Conservation (phyloP, 805 yeast genomes). For the Starmerella bacillaris region DNA sequence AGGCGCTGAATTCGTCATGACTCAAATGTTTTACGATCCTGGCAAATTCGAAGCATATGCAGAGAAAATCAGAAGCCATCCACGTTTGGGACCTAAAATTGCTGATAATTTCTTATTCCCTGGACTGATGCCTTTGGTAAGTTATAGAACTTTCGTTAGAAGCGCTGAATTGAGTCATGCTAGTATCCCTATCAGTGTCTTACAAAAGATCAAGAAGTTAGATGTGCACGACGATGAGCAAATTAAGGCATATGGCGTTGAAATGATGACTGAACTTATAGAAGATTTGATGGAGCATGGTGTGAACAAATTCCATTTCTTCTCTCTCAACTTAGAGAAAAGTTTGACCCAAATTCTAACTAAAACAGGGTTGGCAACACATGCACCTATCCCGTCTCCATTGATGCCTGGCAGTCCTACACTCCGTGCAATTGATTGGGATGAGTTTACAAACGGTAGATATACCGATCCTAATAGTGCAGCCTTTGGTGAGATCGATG, state of each 20-base stretch:
- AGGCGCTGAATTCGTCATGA: constrained; percentile 84
- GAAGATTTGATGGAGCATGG: constrained; percentile 47
- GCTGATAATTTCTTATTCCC: constrained; percentile 74
- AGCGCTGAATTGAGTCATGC: constrained; percentile 88
- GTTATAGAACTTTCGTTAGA: constrained; percentile 78
- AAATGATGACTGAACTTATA: constrained; percentile 60
- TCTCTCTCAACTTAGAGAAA: constrained; percentile 80
- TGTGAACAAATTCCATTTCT: constrained; percentile 77
- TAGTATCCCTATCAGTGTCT: constrained; percentile 54
- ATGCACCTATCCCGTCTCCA: constrained; percentile 1
- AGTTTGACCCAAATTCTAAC: constrained; percentile 74
- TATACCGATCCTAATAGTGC: constrained; percentile 91
- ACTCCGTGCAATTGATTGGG: constrained; percentile 66
- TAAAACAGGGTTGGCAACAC: constrained; percentile 30
- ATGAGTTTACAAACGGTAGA: constrained; percentile 90
- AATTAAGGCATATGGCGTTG: constrained; percentile 72
- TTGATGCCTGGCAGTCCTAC: constrained; percentile 13
- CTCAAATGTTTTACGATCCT: constrained; percentile 85
- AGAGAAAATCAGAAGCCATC: constrained; percentile 35
- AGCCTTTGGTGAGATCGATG: constrained; percentile 95
- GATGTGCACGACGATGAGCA: constrained; percentile 84
- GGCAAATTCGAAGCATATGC: constrained; percentile 68
- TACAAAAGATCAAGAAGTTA: constrained; percentile 37
- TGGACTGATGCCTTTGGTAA: constrained; percentile 94
- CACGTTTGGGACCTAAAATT: constrained; percentile 38